These are phyloP conservation scores for Tieghemiomyces parasiticus DNA, from an alignment of 192 early-diverging fungal genomes.

Conservation along the genomic window DNA sequence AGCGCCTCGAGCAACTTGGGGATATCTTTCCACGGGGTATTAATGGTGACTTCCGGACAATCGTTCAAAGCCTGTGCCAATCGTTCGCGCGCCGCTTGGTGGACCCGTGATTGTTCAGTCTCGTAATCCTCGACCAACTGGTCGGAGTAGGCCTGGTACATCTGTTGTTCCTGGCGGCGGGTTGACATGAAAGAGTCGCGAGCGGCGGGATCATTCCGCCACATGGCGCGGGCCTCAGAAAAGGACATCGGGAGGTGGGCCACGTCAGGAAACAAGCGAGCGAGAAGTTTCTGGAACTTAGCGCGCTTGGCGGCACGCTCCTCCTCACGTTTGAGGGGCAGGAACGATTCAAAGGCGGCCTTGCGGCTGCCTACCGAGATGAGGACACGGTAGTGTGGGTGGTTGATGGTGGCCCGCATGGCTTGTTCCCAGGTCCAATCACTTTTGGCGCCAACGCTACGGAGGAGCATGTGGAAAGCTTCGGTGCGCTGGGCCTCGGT, in stretches of 20 bases:
- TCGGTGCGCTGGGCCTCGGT: constrained; percentile 68
- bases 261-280: not conserved
- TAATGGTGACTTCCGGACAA: constrained; percentile 36
- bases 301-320: constrained; percentile 19
- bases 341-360: constrained; percentile 58
- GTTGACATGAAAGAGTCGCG: not conserved
- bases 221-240: not conserved
- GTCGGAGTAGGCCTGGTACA: not conserved
- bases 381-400: constrained; percentile 71
- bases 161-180: not conserved
- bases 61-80: constrained; percentile 38
- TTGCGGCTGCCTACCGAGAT: constrained; percentile 71
- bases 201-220: not conserved
- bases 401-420: constrained; percentile 66
- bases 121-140: not conserved
- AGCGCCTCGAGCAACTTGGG: constrained; percentile 14
- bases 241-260: not conserved
- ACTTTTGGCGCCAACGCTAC: constrained; percentile 36
- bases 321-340: constrained; percentile 36
- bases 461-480: constrained; percentile 60
- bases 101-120: constrained; percentile 13
- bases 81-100: constrained; percentile 45
- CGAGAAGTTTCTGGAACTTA: not conserved
- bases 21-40: constrained; percentile 35
- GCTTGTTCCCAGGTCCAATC: constrained; percentile 91